phyloP scores from a whole-genome alignment of 805 yeast genomes.

The Metschnikowia santaceciliae region DNA sequence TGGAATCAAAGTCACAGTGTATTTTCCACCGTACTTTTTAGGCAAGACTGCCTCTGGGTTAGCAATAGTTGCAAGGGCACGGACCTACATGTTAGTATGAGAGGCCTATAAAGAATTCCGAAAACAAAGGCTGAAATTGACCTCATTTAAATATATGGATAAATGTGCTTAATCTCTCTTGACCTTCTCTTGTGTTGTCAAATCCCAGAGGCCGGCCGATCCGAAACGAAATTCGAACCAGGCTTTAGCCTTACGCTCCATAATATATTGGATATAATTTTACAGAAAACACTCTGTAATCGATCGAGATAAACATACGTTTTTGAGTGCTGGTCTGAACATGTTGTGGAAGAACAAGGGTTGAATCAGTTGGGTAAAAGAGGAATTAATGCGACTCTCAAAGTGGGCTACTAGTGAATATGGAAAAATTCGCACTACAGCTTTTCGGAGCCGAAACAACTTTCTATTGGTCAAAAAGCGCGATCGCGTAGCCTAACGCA shows the following conservation, averaged over 20 bases:
- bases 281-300: neutral
- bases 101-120: too few relatives aligned
- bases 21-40: slow-evolving; percentile 91
- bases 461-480: slow-evolving; percentile 13
- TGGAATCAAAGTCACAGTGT: slow-evolving; percentile 91
- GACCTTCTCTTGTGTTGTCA: neutral
- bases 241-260: neutral
- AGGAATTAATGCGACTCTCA: slow-evolving; percentile 4
- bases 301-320: slow-evolving; percentile 12
- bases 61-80: slow-evolving; percentile 53
- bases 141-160: too few relatives aligned
- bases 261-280: neutral
- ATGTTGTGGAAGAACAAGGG: slow-evolving; percentile 11
- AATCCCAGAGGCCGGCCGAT: neutral
- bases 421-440: slow-evolving; percentile 18
- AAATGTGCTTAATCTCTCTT: too few relatives aligned
- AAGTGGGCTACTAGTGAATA: slow-evolving; percentile 1
- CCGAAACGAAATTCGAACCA: neutral
- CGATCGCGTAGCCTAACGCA: slow-evolving; percentile 2
- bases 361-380: slow-evolving; percentile 7
- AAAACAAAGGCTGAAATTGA: too few relatives aligned
- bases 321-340: slow-evolving; percentile 20
- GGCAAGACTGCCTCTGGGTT: slow-evolving; percentile 66
- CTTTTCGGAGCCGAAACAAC: slow-evolving; percentile 17
- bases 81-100: slow-evolving; percentile 34